These are phyloP conservation scores for Arachnomyces sp. DNA, from an alignment of 2,329 filamentous ascomycete genomes.

Conservation along the genomic window DNA sequence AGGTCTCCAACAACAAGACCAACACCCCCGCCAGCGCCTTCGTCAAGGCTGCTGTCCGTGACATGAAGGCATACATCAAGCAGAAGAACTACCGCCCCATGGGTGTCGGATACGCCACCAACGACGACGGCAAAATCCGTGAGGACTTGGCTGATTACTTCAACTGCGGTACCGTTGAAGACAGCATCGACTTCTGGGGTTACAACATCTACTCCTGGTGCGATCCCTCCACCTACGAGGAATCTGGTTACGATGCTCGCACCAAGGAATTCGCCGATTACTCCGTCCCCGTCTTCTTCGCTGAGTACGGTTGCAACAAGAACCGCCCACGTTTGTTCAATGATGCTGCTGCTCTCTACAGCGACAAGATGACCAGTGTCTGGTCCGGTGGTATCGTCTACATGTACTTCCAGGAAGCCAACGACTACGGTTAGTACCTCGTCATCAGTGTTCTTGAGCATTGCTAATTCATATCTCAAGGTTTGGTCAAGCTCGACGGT, in stretches of 20 bases:
- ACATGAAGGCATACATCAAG: conserved; percentile 92
- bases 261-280: conserved; percentile 82
- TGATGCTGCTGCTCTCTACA: conserved; percentile 76
- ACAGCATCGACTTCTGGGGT: conserved; percentile 91
- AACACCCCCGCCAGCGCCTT: conserved; percentile 88
- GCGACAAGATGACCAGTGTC: conserved; percentile 68
- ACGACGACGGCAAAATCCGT: conserved; percentile 80
- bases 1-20: conserved; percentile 81
- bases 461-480: conserved; percentile 16
- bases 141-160: conserved; percentile 82
- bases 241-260: conserved; percentile 73
- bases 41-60: conserved; percentile 95
- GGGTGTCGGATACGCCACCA: conserved; percentile 91
- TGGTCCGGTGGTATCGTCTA: conserved; percentile 97
- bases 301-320: conserved; percentile 93
- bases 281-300: conserved; percentile 94
- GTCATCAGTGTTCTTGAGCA: conserved; percentile 10
- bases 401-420: conserved; percentile 91
- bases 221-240: conserved; percentile 65
- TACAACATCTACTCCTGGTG: conserved; percentile 99
- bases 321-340: conserved; percentile 66
- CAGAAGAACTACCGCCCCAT: conserved; percentile 65
- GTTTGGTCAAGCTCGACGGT: conserved; percentile 53
- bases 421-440: conserved; percentile 67
- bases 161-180: conserved; percentile 64